Conservation (phyloP, 2,329 filamentous ascomycete species). For the Aspergillus niger region DNA sequence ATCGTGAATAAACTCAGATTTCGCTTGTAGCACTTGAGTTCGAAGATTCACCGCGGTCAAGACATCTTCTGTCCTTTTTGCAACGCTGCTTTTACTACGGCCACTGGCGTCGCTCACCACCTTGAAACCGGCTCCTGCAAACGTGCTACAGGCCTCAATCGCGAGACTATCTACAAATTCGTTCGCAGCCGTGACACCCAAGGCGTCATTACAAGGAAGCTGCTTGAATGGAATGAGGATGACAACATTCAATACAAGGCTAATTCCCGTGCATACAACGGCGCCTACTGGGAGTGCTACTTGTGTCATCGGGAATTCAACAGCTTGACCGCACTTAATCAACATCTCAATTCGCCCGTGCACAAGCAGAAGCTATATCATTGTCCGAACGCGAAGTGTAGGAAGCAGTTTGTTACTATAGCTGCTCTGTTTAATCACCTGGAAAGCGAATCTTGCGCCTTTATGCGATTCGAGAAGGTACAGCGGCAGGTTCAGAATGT, state of each 20-base stretch:
- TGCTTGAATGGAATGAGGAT: constrained; percentile 50
- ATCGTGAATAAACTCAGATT: neutral
- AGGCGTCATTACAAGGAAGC: constrained; percentile 55
- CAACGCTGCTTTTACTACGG: constrained; percentile 46
- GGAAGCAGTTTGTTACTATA: constrained; percentile 41
- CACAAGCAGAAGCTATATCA: constrained; percentile 54
- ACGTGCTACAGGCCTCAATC: constrained; percentile 48
- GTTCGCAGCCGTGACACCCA: constrained; percentile 51
- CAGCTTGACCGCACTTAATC: constrained; percentile 43
- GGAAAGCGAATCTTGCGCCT: constrained; percentile 48
- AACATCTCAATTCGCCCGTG: constrained; percentile 57
- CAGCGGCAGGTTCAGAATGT: constrained; percentile 28
- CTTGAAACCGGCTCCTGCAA: constrained; percentile 59
- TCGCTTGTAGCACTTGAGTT: constrained; percentile 57
- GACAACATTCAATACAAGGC: constrained; percentile 37
- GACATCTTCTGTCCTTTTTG: constrained; percentile 60
- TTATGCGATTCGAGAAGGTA: constrained; percentile 45
- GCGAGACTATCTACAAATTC: constrained; percentile 50
- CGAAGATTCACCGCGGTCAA: constrained; percentile 50
- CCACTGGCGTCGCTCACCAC: constrained; percentile 59
- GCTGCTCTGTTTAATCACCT: constrained; percentile 49
- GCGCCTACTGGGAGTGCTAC: constrained; percentile 53
- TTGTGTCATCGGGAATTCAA: constrained; percentile 54
- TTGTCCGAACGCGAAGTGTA: constrained; percentile 45
- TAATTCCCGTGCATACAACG: constrained; percentile 50